phyloP scores from a whole-genome alignment of 192 early-diverging fungal species.

The Kickxella alabastrina region DNA sequence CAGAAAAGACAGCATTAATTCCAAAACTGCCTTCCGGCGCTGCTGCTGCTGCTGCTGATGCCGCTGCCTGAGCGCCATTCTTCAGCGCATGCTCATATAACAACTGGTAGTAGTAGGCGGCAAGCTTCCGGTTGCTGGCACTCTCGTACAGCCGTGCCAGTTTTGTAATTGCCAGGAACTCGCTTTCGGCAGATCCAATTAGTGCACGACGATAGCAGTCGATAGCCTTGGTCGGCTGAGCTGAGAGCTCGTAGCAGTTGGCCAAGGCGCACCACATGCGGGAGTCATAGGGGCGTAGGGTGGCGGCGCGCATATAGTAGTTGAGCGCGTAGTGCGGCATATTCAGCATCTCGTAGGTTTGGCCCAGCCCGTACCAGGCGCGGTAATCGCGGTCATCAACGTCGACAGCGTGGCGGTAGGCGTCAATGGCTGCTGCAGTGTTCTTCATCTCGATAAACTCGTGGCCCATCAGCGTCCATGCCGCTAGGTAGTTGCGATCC shows the following conservation, averaged over 20 bases:
- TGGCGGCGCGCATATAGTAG: conserved; percentile 75
- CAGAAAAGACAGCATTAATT: too few relatives aligned
- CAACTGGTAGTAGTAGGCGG: conserved; percentile 59
- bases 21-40: not conserved
- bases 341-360: conserved; percentile 81
- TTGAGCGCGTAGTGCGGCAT: conserved; percentile 77
- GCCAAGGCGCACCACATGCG: conserved; percentile 83
- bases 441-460: conserved; percentile 93
- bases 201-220: conserved; percentile 75
- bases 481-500: conserved; percentile 66
- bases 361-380: conserved; percentile 90
- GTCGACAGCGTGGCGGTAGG: conserved; percentile 82
- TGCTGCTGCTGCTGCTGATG: not conserved
- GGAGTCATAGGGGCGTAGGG: conserved; percentile 73
- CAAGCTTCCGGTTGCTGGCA: conserved; percentile 50
- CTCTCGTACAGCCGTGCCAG: conserved; percentile 61
- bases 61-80: conserved; percentile 8
- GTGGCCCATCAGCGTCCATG: conserved; percentile 94
- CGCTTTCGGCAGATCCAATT: conserved; percentile 56
- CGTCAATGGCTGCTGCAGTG: conserved; percentile 80
- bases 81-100: conserved; percentile 33
- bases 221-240: conserved; percentile 58
- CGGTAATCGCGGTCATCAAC: conserved; percentile 76
- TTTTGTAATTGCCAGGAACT: conserved; percentile 53
- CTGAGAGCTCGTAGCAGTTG: conserved; percentile 62